Evolutionary conservation across 1,284 basidiomycete species (phyloP).

Genomic region (Tremellales sp.): DNA sequence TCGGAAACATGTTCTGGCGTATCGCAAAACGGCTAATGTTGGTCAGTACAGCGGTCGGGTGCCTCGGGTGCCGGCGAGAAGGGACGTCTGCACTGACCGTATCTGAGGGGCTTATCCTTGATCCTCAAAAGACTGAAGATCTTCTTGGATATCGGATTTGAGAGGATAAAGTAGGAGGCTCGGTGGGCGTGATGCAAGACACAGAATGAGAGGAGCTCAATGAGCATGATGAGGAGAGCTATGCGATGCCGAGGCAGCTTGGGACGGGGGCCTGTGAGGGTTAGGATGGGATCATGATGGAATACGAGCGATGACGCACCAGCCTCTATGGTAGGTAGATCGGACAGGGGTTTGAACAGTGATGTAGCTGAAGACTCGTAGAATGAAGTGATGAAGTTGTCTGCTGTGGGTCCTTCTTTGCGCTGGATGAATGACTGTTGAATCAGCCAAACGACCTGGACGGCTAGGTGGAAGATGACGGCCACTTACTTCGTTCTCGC

Average conservation of each 20-base stretch:
- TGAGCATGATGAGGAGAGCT: slow-evolving; percentile 74
- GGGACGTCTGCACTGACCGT: slow-evolving; percentile 65
- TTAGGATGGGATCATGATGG: neutral
- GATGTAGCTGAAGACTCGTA: slow-evolving; percentile 70
- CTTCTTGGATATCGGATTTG: slow-evolving; percentile 66
- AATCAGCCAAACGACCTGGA: neutral
- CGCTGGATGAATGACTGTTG: slow-evolving; percentile 54
- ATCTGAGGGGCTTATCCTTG: slow-evolving; percentile 83
- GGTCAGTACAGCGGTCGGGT: slow-evolving; percentile 3
- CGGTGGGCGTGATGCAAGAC: slow-evolving; percentile 82
- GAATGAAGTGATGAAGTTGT: slow-evolving; percentile 87
- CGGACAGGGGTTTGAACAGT: slow-evolving; percentile 72
- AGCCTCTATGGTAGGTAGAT: slow-evolving; percentile 67
- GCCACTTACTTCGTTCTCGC: slow-evolving; percentile 49
- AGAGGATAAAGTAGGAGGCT: slow-evolving; percentile 84
- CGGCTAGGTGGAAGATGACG: neutral
- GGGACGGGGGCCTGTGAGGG: neutral
- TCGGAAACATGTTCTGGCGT: slow-evolving; percentile 80
- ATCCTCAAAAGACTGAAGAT: slow-evolving; percentile 74
- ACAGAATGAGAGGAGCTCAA: slow-evolving; percentile 87
- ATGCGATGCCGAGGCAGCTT: slow-evolving; percentile 65
- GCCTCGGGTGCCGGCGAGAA: no score
- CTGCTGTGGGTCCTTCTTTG: slow-evolving; percentile 78
- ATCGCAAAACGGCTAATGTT: slow-evolving; percentile 73
- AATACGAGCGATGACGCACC: slow-evolving; percentile 50